Conservation (phyloP, 1,284 basidiomycete genomes). For the Rhodotorula sp. region DNA sequence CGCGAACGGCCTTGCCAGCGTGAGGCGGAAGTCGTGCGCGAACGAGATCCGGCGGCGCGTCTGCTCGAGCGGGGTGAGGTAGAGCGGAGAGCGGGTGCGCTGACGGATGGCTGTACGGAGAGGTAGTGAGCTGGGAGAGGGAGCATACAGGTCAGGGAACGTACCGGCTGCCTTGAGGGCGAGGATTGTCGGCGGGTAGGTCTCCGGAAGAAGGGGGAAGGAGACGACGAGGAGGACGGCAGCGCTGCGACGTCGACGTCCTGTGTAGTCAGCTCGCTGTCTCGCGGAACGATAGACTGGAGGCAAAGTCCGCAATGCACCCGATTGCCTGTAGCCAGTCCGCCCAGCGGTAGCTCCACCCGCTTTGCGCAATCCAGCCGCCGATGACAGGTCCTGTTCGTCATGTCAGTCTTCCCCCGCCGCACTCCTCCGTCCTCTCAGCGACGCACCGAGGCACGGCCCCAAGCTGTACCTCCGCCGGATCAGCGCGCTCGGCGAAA, state of each 20-base stretch:
- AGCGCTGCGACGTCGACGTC: constrained; percentile 4
- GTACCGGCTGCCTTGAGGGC: constrained; percentile 12
- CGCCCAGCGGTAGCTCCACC: constrained; percentile 16
- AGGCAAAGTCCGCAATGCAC: constrained; percentile 5
- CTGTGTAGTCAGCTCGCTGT: too few species aligned
- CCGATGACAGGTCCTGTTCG: constrained; percentile 1
- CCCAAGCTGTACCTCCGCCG: neutral
- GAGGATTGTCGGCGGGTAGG: constrained; percentile 11
- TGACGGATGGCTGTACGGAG: constrained; percentile 1
- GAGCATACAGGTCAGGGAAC: neutral
- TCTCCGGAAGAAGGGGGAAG: constrained; percentile 16
- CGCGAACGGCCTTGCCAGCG: constrained; percentile 18
- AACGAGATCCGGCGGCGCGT: constrained; percentile 6
- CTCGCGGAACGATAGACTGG: too few species aligned
- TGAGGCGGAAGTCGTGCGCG: constrained; percentile 9
- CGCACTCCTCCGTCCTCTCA: rapidly evolving
- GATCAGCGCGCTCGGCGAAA: neutral
- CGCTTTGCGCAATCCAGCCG: constrained; percentile 9
- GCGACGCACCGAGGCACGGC: neutral
- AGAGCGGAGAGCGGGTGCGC: constrained; percentile 8
- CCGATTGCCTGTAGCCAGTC: constrained; percentile 27
- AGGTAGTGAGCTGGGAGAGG: neutral
- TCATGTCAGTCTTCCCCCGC: neutral
- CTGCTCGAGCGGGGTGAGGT: constrained; percentile 16
- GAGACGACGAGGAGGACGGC: neutral